Conservation (phyloP, 805 yeast species). For the Millerozyma acaciae region DNA sequence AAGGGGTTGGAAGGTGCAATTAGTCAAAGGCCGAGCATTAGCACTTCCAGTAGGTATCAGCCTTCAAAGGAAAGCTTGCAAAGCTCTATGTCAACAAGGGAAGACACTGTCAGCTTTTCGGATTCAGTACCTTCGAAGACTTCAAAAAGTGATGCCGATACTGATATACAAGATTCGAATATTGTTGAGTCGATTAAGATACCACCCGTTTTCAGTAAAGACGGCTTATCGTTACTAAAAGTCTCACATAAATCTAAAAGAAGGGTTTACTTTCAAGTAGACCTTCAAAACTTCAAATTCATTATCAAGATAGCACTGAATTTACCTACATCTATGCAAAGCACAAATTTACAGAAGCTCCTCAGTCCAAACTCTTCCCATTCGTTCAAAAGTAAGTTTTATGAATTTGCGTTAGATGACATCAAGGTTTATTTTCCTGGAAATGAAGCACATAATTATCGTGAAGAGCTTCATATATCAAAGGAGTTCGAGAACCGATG, state of each 20-base stretch:
- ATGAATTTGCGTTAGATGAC: conserved; percentile 49
- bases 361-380: conserved; percentile 11
- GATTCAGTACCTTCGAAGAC: no score
- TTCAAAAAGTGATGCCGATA: conserved; percentile 11
- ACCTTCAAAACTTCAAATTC: conserved; percentile 50
- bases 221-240: conserved; percentile 62
- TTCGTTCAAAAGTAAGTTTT: conserved; percentile 27
- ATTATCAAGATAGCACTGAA: conserved; percentile 44
- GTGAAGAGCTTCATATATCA: conserved; percentile 79
- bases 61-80: no score
- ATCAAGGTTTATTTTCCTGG: conserved; percentile 61
- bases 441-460: conserved; percentile 73
- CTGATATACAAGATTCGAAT: conserved; percentile 9
- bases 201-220: conserved; percentile 46
- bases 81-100: no score
- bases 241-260: conserved; percentile 69
- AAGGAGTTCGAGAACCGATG: conserved; percentile 63
- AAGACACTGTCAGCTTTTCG: no score
- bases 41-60: no score
- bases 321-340: conserved; percentile 14
- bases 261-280: conserved; percentile 53
- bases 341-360: conserved; percentile 14
- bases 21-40: no score
- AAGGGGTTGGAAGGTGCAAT: no score
- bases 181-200: conserved; percentile 19